A percentile compares a stretch with the other conserved stretches of the same genome.
These are phyloP conservation scores for Nicotiana obtusifolia DNA, from an alignment of 257 asterid species.

Conservation along the genomic window DNA sequence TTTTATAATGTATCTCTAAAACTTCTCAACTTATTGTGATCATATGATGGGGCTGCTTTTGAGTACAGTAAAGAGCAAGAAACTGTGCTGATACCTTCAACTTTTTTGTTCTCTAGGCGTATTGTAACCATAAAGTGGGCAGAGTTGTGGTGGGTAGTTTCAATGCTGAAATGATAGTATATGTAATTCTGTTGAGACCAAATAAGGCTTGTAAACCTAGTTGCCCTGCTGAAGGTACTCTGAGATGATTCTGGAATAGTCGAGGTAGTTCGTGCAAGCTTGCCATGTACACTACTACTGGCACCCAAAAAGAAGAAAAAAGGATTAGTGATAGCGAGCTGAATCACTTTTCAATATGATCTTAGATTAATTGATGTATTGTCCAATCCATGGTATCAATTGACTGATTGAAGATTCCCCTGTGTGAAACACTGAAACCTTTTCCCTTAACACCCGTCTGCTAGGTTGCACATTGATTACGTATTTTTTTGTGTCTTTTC, in stretches of 20 bases:
- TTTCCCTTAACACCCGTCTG: background rate
- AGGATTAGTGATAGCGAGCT: background rate
- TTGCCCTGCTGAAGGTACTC: background rate
- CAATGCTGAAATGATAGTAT: background rate
- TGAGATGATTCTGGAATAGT: background rate
- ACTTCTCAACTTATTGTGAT: background rate
- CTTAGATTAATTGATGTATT: background rate
- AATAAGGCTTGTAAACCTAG: background rate
- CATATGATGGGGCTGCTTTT: too few species aligned
- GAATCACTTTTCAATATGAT: background rate
- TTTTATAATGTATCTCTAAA: background rate
- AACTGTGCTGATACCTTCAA: too few species aligned
- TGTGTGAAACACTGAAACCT: background rate
- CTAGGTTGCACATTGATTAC: conserved; percentile 7
- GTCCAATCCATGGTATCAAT: background rate
- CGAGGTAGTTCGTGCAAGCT: background rate
- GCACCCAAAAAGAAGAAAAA: background rate
- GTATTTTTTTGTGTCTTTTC: conserved; percentile 11
- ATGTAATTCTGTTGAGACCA: background rate
- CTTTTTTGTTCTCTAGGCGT: too few species aligned
- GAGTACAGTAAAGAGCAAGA: too few species aligned
- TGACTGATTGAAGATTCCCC: background rate
- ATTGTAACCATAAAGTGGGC: too few species aligned
- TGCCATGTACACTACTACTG: background rate
- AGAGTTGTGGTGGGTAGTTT: background rate